Percentiles rank a stretch among this genome's conserved stretches.
Evolutionary conservation across 768 basidiomycete genomes (phyloP).

Genomic region (Lentinula boryana): DNA sequence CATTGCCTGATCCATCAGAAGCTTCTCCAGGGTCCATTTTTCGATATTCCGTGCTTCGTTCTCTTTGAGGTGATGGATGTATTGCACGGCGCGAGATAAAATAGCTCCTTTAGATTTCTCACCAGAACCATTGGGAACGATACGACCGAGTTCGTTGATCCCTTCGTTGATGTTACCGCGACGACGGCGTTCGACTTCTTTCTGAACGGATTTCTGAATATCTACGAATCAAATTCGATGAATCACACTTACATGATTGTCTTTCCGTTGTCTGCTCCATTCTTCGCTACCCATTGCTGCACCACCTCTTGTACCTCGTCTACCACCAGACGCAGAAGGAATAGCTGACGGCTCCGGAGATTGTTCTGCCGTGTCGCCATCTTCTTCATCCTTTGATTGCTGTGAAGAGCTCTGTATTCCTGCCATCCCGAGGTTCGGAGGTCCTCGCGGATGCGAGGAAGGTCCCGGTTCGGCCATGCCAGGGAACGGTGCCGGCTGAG

Average conservation of each 20-base stretch:
- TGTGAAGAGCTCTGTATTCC: constrained; percentile 11
- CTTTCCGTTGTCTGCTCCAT: constrained; percentile 75
- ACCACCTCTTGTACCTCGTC: constrained; percentile 41
- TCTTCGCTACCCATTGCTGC: constrained; percentile 70
- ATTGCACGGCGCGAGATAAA: constrained; percentile 81
- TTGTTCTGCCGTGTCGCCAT: constrained; percentile 23
- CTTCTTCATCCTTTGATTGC: constrained; percentile 13
- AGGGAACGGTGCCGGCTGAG: constrained; percentile 22
- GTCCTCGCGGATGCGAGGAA: constrained; percentile 67
- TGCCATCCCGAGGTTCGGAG: constrained; percentile 54
- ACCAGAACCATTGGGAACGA: constrained; percentile 83
- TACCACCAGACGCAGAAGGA: constrained; percentile 20
- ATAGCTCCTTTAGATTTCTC: constrained; percentile 90
- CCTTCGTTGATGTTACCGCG: constrained; percentile 96
- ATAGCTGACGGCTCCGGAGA: constrained; percentile 16
- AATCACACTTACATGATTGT: constrained; percentile 60
- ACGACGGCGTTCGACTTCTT: constrained; percentile 95
- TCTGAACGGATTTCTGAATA: constrained; percentile 44
- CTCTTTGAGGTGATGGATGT: constrained; percentile 88
- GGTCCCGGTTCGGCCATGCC: constrained; percentile 63
- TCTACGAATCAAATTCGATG: neutral
- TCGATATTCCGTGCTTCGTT: constrained; percentile 89
- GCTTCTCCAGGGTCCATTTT: constrained; percentile 90
- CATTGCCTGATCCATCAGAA: constrained; percentile 91
- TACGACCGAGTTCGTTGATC: constrained; percentile 84